Conservation (phyloP, 2,329 filamentous ascomycete genomes). For the Aspergillus sp. region DNA sequence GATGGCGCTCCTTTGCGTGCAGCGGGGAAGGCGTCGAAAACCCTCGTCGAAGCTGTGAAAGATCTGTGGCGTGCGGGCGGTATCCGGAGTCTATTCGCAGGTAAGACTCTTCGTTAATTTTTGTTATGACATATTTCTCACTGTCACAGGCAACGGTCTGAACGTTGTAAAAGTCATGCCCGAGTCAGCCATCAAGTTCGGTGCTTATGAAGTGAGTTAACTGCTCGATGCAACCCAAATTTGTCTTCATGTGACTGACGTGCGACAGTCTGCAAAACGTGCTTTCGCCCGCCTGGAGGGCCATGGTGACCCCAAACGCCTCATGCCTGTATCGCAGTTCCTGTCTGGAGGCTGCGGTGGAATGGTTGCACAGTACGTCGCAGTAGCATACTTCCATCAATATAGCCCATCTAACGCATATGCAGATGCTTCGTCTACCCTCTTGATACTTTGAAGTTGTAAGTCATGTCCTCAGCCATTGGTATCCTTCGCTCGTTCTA, state of each 20-base stretch:
- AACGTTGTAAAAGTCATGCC: conserved; percentile 99
- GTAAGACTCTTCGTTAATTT: conserved; percentile 53
- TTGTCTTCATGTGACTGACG: conserved; percentile 19
- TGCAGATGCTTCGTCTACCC: conserved; percentile 86
- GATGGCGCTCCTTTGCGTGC: conserved; percentile 68
- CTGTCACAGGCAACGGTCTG: conserved; percentile 76
- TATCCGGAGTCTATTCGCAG: conserved; percentile 86
- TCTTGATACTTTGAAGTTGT: conserved; percentile 70
- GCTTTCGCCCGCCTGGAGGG: conserved; percentile 84
- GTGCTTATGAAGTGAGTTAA: conserved; percentile 75
- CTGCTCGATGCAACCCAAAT: background rate
- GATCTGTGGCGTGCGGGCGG: conserved; percentile 86
- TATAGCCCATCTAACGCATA: conserved; percentile 25
- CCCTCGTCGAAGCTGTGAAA: conserved; percentile 71
- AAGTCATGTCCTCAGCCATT: conserved; percentile 28
- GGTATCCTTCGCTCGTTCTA: background rate
- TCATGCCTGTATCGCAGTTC: conserved; percentile 85
- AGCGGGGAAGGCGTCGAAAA: conserved; percentile 65
- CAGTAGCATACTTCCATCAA: conserved; percentile 20
- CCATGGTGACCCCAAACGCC: conserved; percentile 75
- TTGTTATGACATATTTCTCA: conserved; percentile 21
- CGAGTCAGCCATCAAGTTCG: conserved; percentile 97
- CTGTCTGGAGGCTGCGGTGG: conserved; percentile 86
- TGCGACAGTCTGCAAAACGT: conserved; percentile 73
- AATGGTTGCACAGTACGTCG: conserved; percentile 83